Base-by-base conservation (phyloP, 257 asterid genomes). In the Nicotiana tabacum region DNA sequence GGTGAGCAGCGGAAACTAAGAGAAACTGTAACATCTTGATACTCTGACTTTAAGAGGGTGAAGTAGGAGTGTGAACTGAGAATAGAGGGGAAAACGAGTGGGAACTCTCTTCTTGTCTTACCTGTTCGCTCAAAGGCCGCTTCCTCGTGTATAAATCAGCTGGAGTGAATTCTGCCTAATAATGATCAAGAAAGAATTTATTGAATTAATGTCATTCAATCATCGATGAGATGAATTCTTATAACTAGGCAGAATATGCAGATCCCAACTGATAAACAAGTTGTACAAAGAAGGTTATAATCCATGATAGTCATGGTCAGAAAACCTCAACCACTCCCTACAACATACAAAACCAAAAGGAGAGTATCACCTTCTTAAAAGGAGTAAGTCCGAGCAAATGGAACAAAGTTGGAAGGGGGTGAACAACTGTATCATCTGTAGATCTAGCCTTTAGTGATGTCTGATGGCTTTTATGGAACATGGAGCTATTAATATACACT, bases 391-490 rank as follows among this genome's bases (percentile, higher is more conserved):
- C 97, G 32, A 96, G 90, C 87, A 96, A 90, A 66, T 88, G 92
- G 87, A 94, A 93, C 87, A 96, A 86, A 66, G 97, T 86, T 48
- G 99, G 98, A 65, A 96, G 95, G 82, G 99, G 98, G 70, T 94
- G 94, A 83, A 92, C 85, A 87, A 90, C 86, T 53, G 98, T 91
- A 55, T 90, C 98, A 85, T 91, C 98, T 2, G 89, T 83, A 91
- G 90, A 87, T 85, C 95, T 89, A 57, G 92, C 90, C 85, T 91
- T 96, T 17, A 92, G 93, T 80, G 95, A 87, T 62, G 94, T 89
- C 82, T 87, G 93, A 72, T 92, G 89, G 81, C 90, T 85, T 85
- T 91, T 91, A 18, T 78, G 90, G 83, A 96, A 90, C 98, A 91
- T 91, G 82, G 92, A 92, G 83, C 99, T 93, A 87, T 96, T 93